These are phyloP conservation scores for Pyrus pyrifolia DNA, from an alignment of 306 rosid species.

Conservation along the genomic window DNA sequence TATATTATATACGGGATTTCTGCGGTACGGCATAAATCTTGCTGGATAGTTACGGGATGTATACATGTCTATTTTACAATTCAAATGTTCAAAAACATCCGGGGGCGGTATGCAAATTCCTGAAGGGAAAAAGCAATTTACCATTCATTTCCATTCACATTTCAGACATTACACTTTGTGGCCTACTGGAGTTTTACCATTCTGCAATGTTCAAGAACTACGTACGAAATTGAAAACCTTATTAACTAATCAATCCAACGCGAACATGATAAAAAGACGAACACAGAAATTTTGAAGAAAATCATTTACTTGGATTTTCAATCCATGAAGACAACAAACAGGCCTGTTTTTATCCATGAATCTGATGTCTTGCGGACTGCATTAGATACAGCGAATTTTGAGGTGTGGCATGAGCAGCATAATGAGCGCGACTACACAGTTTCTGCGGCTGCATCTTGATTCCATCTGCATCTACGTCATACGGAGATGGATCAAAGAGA, in stretches of 20 bases:
- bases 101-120: neutral
- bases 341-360: constrained; percentile 32
- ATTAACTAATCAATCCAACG: constrained; percentile 36
- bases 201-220: constrained; percentile 22
- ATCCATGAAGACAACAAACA: constrained; percentile 25
- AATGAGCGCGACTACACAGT: constrained; percentile 37
- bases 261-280: neutral
- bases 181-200: constrained; percentile 18
- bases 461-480: constrained; percentile 34
- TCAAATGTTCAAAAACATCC: neutral
- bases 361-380: constrained; percentile 41
- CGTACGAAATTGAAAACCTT: constrained; percentile 9
- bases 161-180: constrained; percentile 20
- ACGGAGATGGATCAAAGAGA: constrained; percentile 38
- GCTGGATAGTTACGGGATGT: neutral
- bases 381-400: constrained; percentile 31
- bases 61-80: neutral
- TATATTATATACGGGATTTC: neutral
- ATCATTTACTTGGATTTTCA: constrained; percentile 22
- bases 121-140: neutral
- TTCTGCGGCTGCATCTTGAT: constrained; percentile 39
- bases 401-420: constrained; percentile 45
- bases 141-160: constrained; percentile 10
- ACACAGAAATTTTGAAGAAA: constrained; percentile 15
- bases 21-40: neutral